Evolutionary conservation across 306 rosid genomes (phyloP).

Genomic region (Trifolium fragiferum): DNA sequence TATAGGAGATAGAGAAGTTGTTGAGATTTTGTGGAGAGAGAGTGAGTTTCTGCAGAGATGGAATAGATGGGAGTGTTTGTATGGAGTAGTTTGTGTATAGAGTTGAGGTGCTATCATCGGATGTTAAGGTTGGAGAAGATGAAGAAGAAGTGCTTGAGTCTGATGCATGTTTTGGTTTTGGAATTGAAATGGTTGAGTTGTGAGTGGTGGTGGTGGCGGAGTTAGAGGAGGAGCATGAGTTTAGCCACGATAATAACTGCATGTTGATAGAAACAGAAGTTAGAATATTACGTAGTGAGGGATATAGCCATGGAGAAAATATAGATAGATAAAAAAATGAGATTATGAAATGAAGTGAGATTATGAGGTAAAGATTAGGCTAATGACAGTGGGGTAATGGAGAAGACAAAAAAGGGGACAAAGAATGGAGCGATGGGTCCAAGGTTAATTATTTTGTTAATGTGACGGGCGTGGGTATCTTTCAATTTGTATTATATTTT

Average conservation of each 20-base stretch:
- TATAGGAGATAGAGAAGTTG: slow-evolving; percentile 52
- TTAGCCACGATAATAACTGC: slow-evolving; percentile 50
- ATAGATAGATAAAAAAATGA: background rate
- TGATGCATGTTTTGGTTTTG: slow-evolving; percentile 15
- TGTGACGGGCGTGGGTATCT: slow-evolving; percentile 22
- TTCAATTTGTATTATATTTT: slow-evolving; percentile 1
- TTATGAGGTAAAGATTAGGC: background rate
- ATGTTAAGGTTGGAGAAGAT: slow-evolving; percentile 31
- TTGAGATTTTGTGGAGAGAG: slow-evolving; percentile 45
- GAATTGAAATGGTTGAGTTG: slow-evolving; percentile 39
- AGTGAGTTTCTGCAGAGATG: slow-evolving; percentile 76
- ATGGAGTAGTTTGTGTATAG: slow-evolving; percentile 65
- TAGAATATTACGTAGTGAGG: background rate
- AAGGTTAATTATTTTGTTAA: slow-evolving; percentile 27
- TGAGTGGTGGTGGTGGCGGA: slow-evolving; percentile 38
- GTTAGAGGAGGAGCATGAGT: slow-evolving; percentile 44
- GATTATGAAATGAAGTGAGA: background rate
- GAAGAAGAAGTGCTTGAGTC: slow-evolving; percentile 49
- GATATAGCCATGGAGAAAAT: background rate
- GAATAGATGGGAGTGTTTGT: slow-evolving; percentile 78
- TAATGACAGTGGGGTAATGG: background rate
- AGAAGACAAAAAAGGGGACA: background rate
- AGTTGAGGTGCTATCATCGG: slow-evolving; percentile 48
- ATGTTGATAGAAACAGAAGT: slow-evolving; percentile 28
- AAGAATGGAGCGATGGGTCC: slow-evolving; percentile 35